These are phyloP conservation scores for Neonectria sp. DNA, from an alignment of 2,329 filamentous ascomycete species.

Conservation along the genomic window DNA sequence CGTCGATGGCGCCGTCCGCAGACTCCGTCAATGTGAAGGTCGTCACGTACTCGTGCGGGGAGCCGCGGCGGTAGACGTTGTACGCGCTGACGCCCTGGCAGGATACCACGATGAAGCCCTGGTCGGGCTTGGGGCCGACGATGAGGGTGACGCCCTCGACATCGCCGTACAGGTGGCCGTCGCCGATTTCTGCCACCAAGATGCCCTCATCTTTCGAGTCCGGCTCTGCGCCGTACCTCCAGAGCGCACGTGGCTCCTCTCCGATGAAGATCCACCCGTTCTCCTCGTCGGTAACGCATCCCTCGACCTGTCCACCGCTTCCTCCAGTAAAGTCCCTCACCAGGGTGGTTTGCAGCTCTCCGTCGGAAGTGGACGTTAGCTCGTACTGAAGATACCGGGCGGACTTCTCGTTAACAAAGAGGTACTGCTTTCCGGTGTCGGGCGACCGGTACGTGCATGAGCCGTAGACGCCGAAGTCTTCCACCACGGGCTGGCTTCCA, in stretches of 20 bases:
- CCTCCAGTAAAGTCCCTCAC: conserved; percentile 67
- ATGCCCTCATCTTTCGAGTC: conserved; percentile 54
- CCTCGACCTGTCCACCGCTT: conserved; percentile 67
- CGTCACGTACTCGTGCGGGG: conserved; percentile 64
- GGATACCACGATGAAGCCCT: conserved; percentile 67
- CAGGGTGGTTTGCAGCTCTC: conserved; percentile 61
- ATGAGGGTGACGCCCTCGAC: conserved; percentile 69
- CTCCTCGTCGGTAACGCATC: conserved; percentile 67
- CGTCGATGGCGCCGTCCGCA: conserved; percentile 59
- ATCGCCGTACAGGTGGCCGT: conserved; percentile 64
- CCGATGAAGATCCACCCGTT: conserved; percentile 67
- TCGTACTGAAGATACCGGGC: conserved; percentile 69
- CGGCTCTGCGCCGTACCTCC: conserved; percentile 68
- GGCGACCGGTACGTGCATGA: conserved; percentile 67
- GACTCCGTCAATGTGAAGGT: conserved; percentile 64
- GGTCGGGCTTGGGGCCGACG: conserved; percentile 57
- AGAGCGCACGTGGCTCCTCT: conserved; percentile 67
- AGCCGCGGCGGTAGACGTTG: conserved; percentile 64
- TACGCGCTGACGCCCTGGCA: conserved; percentile 68
- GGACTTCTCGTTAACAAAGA: conserved; percentile 69
- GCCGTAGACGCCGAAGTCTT: conserved; percentile 65
- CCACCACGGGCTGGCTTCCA: conserved; percentile 61
- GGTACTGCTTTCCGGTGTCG: conserved; percentile 63
- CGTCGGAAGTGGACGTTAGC: conserved; percentile 57
- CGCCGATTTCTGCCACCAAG: conserved; percentile 60